Evolutionary conservation across 2,329 filamentous ascomycete genomes (phyloP).

Genomic region (Pyrenochaeta sp.): DNA sequence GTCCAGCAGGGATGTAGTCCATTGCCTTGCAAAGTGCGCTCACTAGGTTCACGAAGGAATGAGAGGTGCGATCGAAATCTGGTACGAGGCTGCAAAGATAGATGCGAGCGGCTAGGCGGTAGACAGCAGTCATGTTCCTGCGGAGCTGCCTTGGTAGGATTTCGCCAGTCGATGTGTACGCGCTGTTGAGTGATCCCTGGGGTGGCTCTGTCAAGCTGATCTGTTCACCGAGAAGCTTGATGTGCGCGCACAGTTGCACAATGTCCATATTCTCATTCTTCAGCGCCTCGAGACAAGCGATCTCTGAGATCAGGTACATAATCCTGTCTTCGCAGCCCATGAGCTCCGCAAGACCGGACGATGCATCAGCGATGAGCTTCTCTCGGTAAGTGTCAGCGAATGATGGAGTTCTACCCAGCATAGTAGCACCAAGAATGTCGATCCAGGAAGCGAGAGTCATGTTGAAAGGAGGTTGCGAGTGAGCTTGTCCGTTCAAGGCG

Average conservation of each 20-base stretch:
- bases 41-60: constrained; percentile 78
- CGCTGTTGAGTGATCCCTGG: constrained; percentile 57
- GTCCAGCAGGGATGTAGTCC: constrained; percentile 81
- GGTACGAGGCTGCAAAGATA: constrained; percentile 97
- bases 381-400: constrained; percentile 97
- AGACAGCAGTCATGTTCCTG: constrained; percentile 88
- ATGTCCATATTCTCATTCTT: constrained; percentile 82
- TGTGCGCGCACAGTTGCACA: constrained; percentile 86
- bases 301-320: constrained; percentile 98
- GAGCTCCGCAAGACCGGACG: constrained; percentile 83
- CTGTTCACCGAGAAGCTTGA: constrained; percentile 85
- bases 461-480: constrained; percentile 81
- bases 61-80: constrained; percentile 79
- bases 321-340: constrained; percentile 98
- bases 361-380: constrained; percentile 75
- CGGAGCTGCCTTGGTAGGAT: constrained; percentile 84
- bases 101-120: constrained; percentile 90
- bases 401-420: constrained; percentile 83
- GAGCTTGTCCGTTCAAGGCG: constrained; percentile 64
- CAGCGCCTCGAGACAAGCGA: constrained; percentile 91
- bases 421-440: constrained; percentile 93
- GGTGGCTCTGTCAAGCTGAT: constrained; percentile 80
- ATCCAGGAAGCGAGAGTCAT: constrained; percentile 96
- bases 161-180: constrained; percentile 69
- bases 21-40: constrained; percentile 79